These are phyloP conservation scores for Termitomyces sp. DNA, from an alignment of 1,284 basidiomycete species.

Conservation along the genomic window DNA sequence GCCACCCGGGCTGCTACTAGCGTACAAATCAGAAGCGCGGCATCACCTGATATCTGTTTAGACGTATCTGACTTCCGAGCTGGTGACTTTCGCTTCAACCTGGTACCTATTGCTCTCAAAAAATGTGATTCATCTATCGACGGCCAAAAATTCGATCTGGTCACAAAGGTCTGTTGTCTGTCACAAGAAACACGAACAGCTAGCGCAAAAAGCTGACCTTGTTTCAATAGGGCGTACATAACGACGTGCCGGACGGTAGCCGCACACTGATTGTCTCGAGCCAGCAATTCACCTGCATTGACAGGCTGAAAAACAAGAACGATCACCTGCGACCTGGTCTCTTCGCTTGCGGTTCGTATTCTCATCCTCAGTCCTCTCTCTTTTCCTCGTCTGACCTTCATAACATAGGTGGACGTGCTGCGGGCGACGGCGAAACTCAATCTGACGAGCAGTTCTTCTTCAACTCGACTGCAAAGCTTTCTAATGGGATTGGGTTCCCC, in stretches of 20 bases:
- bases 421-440: constrained; percentile 22
- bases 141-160: constrained; percentile 22
- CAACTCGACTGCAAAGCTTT: constrained; percentile 14
- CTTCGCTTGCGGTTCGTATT: constrained; percentile 22
- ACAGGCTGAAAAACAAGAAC: constrained; percentile 21
- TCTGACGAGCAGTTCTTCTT: constrained; percentile 23
- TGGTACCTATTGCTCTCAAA: constrained; percentile 20
- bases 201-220: neutral
- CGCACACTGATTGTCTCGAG: constrained; percentile 20
- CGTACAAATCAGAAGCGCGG: constrained; percentile 17
- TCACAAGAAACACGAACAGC: neutral
- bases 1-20: constrained; percentile 18
- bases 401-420: constrained; percentile 18
- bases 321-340: constrained; percentile 21
- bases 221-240: neutral
- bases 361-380: neutral
- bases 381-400: neutral
- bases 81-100: constrained; percentile 22
- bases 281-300: constrained; percentile 23
- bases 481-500: constrained; percentile 19
- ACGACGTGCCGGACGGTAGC: neutral
- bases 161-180: constrained; percentile 19
- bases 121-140: constrained; percentile 17
- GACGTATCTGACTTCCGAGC: constrained; percentile 22
- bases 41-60: constrained; percentile 18